Evolutionary conservation across 2,329 filamentous ascomycete species (phyloP), one percentile per base, ranked within the genome.

Genomic region (Ophioceras dolichostomum): DNA sequence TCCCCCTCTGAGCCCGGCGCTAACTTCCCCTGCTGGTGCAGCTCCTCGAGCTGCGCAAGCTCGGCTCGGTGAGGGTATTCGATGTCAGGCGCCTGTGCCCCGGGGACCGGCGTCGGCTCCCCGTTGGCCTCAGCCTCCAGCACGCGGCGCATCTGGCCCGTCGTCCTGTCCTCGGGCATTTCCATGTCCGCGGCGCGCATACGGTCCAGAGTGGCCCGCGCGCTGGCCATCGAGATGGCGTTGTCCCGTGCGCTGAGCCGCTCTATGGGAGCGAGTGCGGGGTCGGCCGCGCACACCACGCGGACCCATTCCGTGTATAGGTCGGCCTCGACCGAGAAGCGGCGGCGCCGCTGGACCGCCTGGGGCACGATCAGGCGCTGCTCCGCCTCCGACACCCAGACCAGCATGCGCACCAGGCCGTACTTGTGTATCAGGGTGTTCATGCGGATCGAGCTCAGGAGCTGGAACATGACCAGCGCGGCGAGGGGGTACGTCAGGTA

Each of bases 331-430:
- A 83, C 52, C 4, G 72, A 65, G 17, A 65, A 53, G 32, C 76
- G 77, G 30, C 58, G 67, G n/a, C 79, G 70, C 1, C 62, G 55
- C 24, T 62, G 55, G 3, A 82, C 51, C 2, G 62, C 59, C 37
- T 70, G 71, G 0, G 88, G 81, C 7, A 94, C 41, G 1, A 84
- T 46, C 2, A 55, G 43, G 6, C 57, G 49, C 44, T 75, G 75
- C 39, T 85, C 79, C 0, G 70, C 62, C 31, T 78, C 64, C 1
- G 72, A 67, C 4, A 78, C 50, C 78, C 87, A 88, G 28, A 88
- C 53, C 1, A 96, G 67, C 64, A 89, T 79, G 34, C 87, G 76
- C 3, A 94, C 78, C 14, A 79, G 70, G 3, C 89, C 89, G 52
- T 86, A 88, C 20, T 66, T 64, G 47, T 94, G 81, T 47, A 93